phyloP scores from a whole-genome alignment of 2,329 filamentous ascomycete genomes.

The Chrysosporium keratinophilum region DNA sequence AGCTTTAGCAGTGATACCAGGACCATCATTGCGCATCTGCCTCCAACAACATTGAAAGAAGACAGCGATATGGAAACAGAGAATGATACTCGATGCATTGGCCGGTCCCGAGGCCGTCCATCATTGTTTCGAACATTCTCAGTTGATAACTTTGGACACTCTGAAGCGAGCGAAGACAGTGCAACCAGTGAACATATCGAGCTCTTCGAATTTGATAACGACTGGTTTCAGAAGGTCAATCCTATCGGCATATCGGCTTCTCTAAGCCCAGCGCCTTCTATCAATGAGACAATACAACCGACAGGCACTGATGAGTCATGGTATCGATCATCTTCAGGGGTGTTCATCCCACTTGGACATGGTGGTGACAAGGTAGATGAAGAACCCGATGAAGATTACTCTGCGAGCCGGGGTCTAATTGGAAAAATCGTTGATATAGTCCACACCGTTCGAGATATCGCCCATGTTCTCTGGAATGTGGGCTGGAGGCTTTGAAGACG shows the following conservation, averaged over 20 bases:
- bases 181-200: background rate
- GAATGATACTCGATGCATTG: background rate
- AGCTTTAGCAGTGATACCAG: slow-evolving; percentile 57
- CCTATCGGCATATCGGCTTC: slow-evolving; percentile 7
- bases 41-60: slow-evolving; percentile 79
- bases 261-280: slow-evolving; percentile 1
- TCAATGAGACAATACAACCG: background rate
- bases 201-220: slow-evolving; percentile 5
- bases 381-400: background rate
- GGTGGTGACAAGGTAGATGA: slow-evolving; percentile 1
- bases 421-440: slow-evolving; percentile 18
- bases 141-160: slow-evolving; percentile 3
- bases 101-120: background rate
- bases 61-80: slow-evolving; percentile 11
- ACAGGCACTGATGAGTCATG: background rate
- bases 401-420: slow-evolving; percentile 13
- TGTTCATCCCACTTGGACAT: slow-evolving; percentile 14
- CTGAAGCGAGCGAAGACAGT: background rate
- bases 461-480: slow-evolving; percentile 22
- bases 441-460: slow-evolving; percentile 20
- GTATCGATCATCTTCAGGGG: slow-evolving; percentile 12
- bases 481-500: slow-evolving; percentile 17
- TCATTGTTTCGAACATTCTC: slow-evolving; percentile 9
- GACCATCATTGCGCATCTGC: slow-evolving; percentile 70
- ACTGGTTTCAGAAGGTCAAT: slow-evolving; percentile 5